Conservation (phyloP, 2,329 filamentous ascomycete species). For the Xylaria polymorpha region DNA sequence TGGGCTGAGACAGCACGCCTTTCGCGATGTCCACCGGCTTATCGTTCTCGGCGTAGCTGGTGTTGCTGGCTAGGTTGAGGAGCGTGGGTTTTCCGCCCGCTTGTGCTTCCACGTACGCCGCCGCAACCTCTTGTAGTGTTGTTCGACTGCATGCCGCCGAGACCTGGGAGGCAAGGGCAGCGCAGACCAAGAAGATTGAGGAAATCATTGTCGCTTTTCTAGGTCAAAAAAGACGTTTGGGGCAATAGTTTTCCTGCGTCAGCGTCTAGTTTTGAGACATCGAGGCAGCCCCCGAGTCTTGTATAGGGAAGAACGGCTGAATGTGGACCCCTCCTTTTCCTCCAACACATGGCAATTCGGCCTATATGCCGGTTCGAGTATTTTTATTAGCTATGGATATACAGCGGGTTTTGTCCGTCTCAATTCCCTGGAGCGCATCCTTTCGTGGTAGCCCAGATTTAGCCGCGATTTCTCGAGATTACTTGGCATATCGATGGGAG, state of each 20-base stretch:
- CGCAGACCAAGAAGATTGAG: constrained; percentile 31
- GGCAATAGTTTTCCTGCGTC: neutral
- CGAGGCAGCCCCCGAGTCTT: constrained; percentile 7
- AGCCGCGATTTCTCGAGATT: constrained; percentile 28
- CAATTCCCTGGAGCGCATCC: neutral
- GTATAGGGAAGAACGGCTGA: constrained; percentile 27
- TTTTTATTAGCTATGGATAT: neutral
- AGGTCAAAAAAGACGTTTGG: neutral
- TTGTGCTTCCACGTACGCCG: constrained; percentile 45
- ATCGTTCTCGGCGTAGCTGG: constrained; percentile 52
- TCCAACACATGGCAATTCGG: constrained; percentile 23
- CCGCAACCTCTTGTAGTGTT: constrained; percentile 41
- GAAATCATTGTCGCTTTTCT: constrained; percentile 37
- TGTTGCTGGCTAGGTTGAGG: constrained; percentile 36
- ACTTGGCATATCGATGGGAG: constrained; percentile 15
- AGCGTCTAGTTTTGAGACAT: neutral
- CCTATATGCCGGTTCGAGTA: constrained; percentile 34
- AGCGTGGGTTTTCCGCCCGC: constrained; percentile 39
- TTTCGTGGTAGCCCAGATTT: constrained; percentile 25
- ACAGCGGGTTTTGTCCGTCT: constrained; percentile 9
- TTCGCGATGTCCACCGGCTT: constrained; percentile 38
- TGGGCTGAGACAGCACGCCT: constrained; percentile 47
- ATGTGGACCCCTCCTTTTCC: constrained; percentile 25
- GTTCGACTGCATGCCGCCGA: constrained; percentile 43
- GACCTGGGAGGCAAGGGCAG: constrained; percentile 38